Conservation (phyloP, 257 asterid genomes). For the Ophiorrhiza pumila region DNA sequence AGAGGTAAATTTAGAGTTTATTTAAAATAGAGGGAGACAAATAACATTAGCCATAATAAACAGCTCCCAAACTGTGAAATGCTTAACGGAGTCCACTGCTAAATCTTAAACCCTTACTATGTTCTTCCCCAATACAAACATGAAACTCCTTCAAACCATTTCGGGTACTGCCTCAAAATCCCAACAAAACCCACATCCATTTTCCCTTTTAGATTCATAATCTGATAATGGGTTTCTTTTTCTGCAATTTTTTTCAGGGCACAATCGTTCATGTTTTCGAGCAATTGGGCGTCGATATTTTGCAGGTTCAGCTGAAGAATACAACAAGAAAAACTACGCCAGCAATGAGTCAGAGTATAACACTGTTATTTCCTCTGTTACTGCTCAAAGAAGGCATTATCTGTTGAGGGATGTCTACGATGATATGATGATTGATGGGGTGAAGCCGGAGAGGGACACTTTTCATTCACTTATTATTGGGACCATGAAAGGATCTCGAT, state of each 20-base stretch:
- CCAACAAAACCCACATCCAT: not conserved
- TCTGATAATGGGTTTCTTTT: not conserved
- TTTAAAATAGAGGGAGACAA: too few species aligned
- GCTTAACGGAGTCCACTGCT: not conserved
- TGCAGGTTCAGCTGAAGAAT: slow-evolving; percentile 58
- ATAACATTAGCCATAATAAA: too few species aligned
- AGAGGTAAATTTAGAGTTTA: too few species aligned
- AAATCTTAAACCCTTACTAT: slow-evolving; percentile 1
- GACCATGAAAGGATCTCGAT: slow-evolving; percentile 84
- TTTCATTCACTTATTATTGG: slow-evolving; percentile 87
- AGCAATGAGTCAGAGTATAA: slow-evolving; percentile 72
- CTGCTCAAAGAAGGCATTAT: slow-evolving; percentile 69
- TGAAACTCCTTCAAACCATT: slow-evolving; percentile 59
- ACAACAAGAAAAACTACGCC: slow-evolving; percentile 75
- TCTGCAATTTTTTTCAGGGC: slow-evolving; percentile 36
- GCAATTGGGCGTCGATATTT: slow-evolving; percentile 61
- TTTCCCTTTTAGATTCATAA: not conserved
- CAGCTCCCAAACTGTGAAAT: too few species aligned
- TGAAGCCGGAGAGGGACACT: slow-evolving; percentile 95
- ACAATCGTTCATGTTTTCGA: slow-evolving; percentile 41
- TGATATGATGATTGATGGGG: slow-evolving; percentile 97
- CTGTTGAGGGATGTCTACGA: slow-evolving; percentile 92
- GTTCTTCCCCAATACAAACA: slow-evolving; percentile 12
- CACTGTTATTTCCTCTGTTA: slow-evolving; percentile 67
- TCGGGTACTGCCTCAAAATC: slow-evolving; percentile 31